Base-by-base conservation (phyloP, 2,329 filamentous ascomycete genomes). In the Pleoardoris graminearum region DNA sequence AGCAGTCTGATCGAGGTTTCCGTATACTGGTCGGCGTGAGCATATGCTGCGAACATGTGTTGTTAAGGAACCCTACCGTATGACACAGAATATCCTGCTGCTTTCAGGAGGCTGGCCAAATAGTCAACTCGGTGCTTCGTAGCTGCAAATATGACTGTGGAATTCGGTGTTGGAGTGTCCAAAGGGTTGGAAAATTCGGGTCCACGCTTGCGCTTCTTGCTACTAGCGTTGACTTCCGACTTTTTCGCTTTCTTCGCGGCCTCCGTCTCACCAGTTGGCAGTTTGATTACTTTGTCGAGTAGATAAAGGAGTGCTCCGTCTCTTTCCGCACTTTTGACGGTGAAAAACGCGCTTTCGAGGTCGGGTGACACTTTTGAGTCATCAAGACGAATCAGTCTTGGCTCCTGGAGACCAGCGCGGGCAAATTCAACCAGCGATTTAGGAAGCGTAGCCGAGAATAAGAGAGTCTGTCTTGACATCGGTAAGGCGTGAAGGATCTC, bases 111-210 rank as follows among this genome's bases (percentile, higher is more conserved):
- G 37, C 84, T 83, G 33, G 89, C 85, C 3, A 99, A 77, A 68
- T 97, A 99, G 65, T 99, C 95, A 47, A 99, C 94, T 68, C 97
- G 91, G 75, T 99, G 94, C 70, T 99, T 97, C 0, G 94, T 97
- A 1, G 93, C 90, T 0, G 90, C 85, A 67, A 99, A 99, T 3
- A 99, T 80, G 62, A 99, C 97, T 0, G 95, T 99, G 0, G 94
- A 97, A 71, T 96, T 87, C 53, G 90, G 83, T 0, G 91, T 94
- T 1, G 91, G 91, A 49, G 88, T 90, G 49, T 89, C 86, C 36
- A 79, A 84, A 27, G 77, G 76, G 30, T 81, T 80, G 2, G 80
- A 75, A 10, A 77, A 76, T 21, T 76, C 76, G 17, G 65, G 48
- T n/a, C 73, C 77, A 46, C 88, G 82, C 74, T 93, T 94, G 48